Percentiles rank a stretch among this genome's conserved stretches.
These are phyloP conservation scores for Lachancea fermentati DNA, from an alignment of 805 yeast genomes.

Conservation along the genomic window DNA sequence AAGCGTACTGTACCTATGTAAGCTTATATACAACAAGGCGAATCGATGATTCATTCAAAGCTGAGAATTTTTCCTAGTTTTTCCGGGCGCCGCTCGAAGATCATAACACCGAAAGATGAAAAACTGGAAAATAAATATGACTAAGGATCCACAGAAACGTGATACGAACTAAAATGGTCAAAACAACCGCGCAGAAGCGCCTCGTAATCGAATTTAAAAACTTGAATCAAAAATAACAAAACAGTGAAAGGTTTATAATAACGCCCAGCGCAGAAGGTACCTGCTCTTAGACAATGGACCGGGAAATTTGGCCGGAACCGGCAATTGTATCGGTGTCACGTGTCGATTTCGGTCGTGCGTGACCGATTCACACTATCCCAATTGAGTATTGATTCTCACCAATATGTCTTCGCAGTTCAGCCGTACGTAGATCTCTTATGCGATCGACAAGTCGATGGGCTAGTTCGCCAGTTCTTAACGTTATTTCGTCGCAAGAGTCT, in stretches of 20 bases:
- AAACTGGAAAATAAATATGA: background rate
- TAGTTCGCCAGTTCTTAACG: slow-evolving; percentile 1
- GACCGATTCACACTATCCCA: too few relatives aligned
- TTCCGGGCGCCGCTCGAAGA: background rate
- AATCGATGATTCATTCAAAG: background rate
- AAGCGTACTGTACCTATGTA: background rate
- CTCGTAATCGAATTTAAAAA: background rate
- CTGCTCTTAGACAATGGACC: background rate
- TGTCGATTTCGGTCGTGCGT: too few relatives aligned
- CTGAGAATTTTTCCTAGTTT: background rate
- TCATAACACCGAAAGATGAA: background rate
- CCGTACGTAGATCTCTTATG: slow-evolving; percentile 15
- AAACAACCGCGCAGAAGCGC: background rate
- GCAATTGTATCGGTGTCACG: too few relatives aligned
- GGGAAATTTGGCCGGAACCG: too few relatives aligned
- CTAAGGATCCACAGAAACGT: background rate
- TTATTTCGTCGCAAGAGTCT: background rate
- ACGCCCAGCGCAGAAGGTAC: background rate
- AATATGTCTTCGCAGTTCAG: slow-evolving; percentile 26
- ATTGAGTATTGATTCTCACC: slow-evolving; percentile 26
- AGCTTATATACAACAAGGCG: background rate
- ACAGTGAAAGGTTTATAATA: background rate
- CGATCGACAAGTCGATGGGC: slow-evolving; percentile 6
- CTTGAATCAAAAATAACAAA: background rate
- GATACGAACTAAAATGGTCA: background rate